These are phyloP conservation scores for Colletotrichum sp. DNA, from an alignment of 2,329 filamentous ascomycete species.

Conservation along the genomic window DNA sequence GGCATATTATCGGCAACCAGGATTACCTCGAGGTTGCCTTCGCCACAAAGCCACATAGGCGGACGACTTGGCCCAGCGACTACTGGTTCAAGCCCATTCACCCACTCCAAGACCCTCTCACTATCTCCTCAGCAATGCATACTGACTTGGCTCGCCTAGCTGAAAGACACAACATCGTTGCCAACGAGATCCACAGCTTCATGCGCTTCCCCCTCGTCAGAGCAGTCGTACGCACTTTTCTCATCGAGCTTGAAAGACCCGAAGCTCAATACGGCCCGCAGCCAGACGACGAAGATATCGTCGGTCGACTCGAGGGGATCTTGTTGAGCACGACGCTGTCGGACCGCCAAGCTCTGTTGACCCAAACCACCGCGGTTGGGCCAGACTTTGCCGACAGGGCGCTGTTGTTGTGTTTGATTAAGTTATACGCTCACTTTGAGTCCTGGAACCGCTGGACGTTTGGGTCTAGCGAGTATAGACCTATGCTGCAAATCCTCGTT, in stretches of 20 bases:
- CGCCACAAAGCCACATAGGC: not conserved
- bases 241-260: constrained; percentile 16
- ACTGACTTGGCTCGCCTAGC: constrained; percentile 1
- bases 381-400: not conserved
- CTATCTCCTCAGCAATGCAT: not conserved
- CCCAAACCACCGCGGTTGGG: not conserved
- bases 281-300: not conserved
- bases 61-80: constrained; percentile 1
- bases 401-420: constrained; percentile 1
- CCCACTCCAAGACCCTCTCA: not conserved
- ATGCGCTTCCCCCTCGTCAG: constrained; percentile 10
- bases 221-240: constrained; percentile 1
- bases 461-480: not conserved
- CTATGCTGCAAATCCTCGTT: not conserved
- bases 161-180: not conserved
- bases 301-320: not conserved
- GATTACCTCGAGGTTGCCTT: not conserved
- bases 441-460: not conserved
- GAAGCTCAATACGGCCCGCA: not conserved
- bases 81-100: not conserved
- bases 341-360: not conserved
- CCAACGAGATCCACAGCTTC: constrained; percentile 13
- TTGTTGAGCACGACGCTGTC: not conserved
- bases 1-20: not conserved
- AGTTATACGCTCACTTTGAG: constrained; percentile 2